A percentile compares a stretch with the other conserved stretches of the same genome.
Conservation (phyloP, 768 basidiomycete species). For the Terana coerulea region DNA sequence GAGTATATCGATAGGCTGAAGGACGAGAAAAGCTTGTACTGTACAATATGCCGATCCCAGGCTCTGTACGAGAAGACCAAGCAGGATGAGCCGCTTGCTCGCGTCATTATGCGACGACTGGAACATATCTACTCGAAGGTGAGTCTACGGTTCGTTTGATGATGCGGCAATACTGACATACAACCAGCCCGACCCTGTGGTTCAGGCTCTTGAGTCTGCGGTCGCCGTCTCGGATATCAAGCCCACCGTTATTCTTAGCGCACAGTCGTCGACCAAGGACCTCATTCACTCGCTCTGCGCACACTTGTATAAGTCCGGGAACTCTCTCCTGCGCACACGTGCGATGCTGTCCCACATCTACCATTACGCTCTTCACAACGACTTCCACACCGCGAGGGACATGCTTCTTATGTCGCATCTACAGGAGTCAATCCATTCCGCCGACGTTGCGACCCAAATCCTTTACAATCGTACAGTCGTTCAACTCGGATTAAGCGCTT, state of each 20-base stretch:
- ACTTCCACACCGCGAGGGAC: conserved; percentile 95
- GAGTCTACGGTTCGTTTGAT: conserved; percentile 9
- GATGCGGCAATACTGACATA: neutral
- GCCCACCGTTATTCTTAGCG: conserved; percentile 60
- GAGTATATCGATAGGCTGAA: conserved; percentile 97
- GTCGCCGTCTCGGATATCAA: conserved; percentile 54
- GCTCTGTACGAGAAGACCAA: conserved; percentile 82
- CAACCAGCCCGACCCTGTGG: conserved; percentile 86
- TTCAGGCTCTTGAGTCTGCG: conserved; percentile 81
- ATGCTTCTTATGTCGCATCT: conserved; percentile 99
- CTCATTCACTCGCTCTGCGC: conserved; percentile 89
- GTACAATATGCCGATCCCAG: conserved; percentile 90
- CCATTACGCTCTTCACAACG: conserved; percentile 93
- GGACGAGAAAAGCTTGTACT: conserved; percentile 93
- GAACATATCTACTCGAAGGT: conserved; percentile 99
- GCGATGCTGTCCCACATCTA: conserved; percentile 98
- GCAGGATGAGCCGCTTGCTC: conserved; percentile 73
- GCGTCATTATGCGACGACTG: conserved; percentile 91
- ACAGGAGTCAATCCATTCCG: conserved; percentile 93
- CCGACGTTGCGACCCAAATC: conserved; percentile 96
- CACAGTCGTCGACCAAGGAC: conserved; percentile 54
- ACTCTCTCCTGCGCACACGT: conserved; percentile 88
- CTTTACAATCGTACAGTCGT: conserved; percentile 97
- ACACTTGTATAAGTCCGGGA: conserved; percentile 88
- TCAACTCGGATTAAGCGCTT: conserved; percentile 95